These are phyloP conservation scores for Kluyveromyces marxianus DNA, from an alignment of 1,139 yeast species.

Conservation along the genomic window DNA sequence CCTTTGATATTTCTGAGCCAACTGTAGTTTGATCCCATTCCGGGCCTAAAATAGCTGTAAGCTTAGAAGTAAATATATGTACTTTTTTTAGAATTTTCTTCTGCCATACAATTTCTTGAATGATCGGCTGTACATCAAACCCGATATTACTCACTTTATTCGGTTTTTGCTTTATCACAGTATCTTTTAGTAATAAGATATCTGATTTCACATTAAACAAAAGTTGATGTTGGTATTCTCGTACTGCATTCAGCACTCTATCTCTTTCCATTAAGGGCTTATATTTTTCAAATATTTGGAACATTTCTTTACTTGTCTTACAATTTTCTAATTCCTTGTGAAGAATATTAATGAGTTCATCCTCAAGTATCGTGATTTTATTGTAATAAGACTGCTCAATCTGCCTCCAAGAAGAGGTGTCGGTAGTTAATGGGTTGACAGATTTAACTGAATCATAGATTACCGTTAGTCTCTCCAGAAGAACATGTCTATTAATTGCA, in stretches of 20 bases:
- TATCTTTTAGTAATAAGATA: constrained; percentile 35
- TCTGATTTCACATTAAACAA: constrained; percentile 42
- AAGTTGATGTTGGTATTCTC: constrained; percentile 47
- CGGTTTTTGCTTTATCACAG: constrained; percentile 32
- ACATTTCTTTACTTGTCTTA: constrained; percentile 41
- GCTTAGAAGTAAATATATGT: constrained; percentile 34
- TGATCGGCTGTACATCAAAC: constrained; percentile 41
- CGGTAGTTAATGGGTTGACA: constrained; percentile 18
- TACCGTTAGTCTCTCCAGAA: constrained; percentile 4
- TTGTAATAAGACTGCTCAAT: constrained; percentile 38
- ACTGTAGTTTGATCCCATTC: constrained; percentile 73
- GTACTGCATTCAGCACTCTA: constrained; percentile 45
- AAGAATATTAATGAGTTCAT: constrained; percentile 36
- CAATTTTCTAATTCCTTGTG: constrained; percentile 35
- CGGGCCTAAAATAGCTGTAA: constrained; percentile 53
- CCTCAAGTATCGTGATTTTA: constrained; percentile 40
- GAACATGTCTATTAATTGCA: constrained; percentile 27
- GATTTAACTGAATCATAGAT: constrained; percentile 11
- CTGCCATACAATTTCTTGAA: constrained; percentile 45
- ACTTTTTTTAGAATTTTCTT: constrained; percentile 42
- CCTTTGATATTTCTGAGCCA: constrained; percentile 56
- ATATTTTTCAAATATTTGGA: constrained; percentile 42
- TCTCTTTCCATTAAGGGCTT: constrained; percentile 43
- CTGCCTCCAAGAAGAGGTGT: constrained; percentile 31
- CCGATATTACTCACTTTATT: constrained; percentile 28